These are phyloP conservation scores for Podila verticillata DNA, from an alignment of 192 early-diverging fungal species.

Conservation along the genomic window DNA sequence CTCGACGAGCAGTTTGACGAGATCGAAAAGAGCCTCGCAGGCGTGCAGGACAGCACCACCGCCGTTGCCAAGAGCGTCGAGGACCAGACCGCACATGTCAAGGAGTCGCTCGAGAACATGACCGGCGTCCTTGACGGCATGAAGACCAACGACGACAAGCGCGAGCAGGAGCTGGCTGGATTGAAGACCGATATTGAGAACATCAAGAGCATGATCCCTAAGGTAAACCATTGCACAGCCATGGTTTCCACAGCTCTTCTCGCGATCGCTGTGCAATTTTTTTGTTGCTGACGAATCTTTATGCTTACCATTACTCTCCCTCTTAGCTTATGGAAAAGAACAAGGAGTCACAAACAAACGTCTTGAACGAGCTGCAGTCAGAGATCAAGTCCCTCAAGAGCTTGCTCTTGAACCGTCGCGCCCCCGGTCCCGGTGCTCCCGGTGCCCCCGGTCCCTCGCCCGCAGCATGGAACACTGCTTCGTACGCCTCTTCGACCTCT, in stretches of 20 bases:
- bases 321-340: constrained; percentile 75
- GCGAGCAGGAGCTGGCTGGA: constrained; percentile 74
- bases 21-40: constrained; percentile 52
- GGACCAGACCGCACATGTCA: constrained; percentile 78
- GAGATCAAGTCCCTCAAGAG: constrained; percentile 96
- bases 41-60: constrained; percentile 45
- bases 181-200: constrained; percentile 81
- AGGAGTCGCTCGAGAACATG: constrained; percentile 72
- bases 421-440: constrained; percentile 50
- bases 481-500: constrained; percentile 12
- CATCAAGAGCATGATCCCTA: constrained; percentile 78
- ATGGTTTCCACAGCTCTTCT: background rate
- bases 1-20: constrained; percentile 72
- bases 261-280: background rate
- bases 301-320: too few species aligned
- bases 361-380: constrained; percentile 84
- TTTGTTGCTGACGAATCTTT: background rate
- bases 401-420: constrained; percentile 85
- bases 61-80: constrained; percentile 64
- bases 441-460: constrained; percentile 9
- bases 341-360: constrained; percentile 73
- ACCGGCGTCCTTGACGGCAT: constrained; percentile 68
- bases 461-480: constrained; percentile 50
- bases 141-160: constrained; percentile 68
- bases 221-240: constrained; percentile 56